Conservation (phyloP, 805 yeast genomes). For the Candida andamanensis region DNA sequence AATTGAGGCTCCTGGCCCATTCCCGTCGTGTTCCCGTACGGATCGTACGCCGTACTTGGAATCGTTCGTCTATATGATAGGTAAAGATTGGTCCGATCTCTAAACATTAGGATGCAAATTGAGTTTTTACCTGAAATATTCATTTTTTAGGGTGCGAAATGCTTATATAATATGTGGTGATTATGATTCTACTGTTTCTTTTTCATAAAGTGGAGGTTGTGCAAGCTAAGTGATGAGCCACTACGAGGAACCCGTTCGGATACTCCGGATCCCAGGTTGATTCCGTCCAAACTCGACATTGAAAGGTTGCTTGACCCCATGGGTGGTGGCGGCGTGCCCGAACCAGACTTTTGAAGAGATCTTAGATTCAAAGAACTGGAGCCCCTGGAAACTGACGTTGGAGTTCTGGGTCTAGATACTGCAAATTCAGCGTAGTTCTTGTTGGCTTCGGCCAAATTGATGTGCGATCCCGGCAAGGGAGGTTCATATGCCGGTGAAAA, state of each 20-base stretch:
- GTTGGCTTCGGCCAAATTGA: conserved; percentile 27
- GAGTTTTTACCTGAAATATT: background rate
- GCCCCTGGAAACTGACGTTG: conserved; percentile 18
- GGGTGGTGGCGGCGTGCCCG: conserved; percentile 6
- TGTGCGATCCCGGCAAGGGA: conserved; percentile 38
- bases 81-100: conserved; percentile 92
- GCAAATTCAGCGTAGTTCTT: conserved; percentile 22
- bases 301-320: too few species aligned
- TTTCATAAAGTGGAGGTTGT: conserved; percentile 26
- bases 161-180: conserved; percentile 2
- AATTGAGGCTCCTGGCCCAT: conserved; percentile 16
- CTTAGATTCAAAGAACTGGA: conserved; percentile 5
- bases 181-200: conserved; percentile 23
- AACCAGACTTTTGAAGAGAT: conserved; percentile 8
- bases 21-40: conserved; percentile 4
- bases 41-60: conserved; percentile 48
- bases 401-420: conserved; percentile 6
- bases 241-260: too few species aligned
- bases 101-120: conserved; percentile 49
- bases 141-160: background rate
- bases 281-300: too few species aligned
- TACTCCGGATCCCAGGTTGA: too few species aligned
- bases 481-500: conserved; percentile 70
- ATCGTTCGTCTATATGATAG: conserved; percentile 85
- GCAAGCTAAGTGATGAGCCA: conserved; percentile 11